Evolutionary conservation across 306 rosid genomes (phyloP).

Genomic region (Hippophae gyantsensis): DNA sequence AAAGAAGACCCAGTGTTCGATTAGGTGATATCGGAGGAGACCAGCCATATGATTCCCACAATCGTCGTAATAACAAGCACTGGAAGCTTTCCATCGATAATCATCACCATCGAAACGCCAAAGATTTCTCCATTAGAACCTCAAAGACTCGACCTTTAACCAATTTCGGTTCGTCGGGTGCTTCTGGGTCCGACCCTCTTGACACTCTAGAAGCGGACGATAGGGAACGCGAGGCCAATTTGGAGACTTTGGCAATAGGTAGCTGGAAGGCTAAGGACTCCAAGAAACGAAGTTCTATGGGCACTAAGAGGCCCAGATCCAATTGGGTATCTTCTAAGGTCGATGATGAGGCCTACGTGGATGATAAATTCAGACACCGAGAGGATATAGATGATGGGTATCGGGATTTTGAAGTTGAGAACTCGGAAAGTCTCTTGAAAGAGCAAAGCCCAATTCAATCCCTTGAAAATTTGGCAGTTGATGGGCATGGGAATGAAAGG

Average conservation of each 20-base stretch:
- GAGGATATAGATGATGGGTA: constrained; percentile 64
- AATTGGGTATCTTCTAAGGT: constrained; percentile 70
- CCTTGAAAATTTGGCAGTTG: constrained; percentile 68
- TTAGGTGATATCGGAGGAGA: constrained; percentile 94
- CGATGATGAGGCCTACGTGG: constrained; percentile 53
- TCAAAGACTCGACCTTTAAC: constrained; percentile 79
- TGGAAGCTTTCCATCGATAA: constrained; percentile 52
- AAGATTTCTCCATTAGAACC: constrained; percentile 40
- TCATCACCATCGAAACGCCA: constrained; percentile 15
- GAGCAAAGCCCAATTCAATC: constrained; percentile 63
- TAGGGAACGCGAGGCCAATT: constrained; percentile 40
- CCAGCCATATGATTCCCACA: constrained; percentile 62
- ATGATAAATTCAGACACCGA: constrained; percentile 57
- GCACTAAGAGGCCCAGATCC: constrained; percentile 70
- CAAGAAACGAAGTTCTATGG: constrained; percentile 56
- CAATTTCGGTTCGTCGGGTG: constrained; percentile 44
- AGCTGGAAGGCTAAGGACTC: constrained; percentile 81
- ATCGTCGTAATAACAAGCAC: constrained; percentile 52
- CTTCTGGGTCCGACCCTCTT: constrained; percentile 29
- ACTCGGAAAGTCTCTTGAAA: constrained; percentile 65
- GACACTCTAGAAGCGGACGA: constrained; percentile 60
- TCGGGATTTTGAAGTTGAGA: constrained; percentile 66
- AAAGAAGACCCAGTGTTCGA: constrained; percentile 82
- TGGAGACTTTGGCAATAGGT: constrained; percentile 66
- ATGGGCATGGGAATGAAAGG: constrained; percentile 48